These are phyloP conservation scores for Scytalidium sp. DNA, from an alignment of 2,329 filamentous ascomycete species.

Conservation along the genomic window DNA sequence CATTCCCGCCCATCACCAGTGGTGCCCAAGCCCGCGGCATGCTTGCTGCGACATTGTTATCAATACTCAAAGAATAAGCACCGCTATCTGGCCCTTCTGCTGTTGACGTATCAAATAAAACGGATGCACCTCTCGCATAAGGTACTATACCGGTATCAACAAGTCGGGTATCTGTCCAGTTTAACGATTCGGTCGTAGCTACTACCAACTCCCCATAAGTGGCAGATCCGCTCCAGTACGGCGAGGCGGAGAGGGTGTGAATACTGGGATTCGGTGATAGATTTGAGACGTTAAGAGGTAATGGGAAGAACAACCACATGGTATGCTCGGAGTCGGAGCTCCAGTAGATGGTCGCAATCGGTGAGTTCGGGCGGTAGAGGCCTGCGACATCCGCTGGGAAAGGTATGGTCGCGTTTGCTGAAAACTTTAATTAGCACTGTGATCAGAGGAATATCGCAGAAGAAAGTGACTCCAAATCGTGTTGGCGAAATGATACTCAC, in stretches of 20 bases:
- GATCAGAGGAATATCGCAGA: background rate
- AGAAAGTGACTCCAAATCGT: background rate
- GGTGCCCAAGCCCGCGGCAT: background rate
- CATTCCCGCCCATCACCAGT: background rate
- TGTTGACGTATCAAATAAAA: background rate
- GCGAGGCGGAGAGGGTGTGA: background rate
- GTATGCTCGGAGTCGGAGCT: background rate
- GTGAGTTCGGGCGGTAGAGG: constrained; percentile 4
- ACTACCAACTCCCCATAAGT: background rate
- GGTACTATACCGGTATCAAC: background rate
- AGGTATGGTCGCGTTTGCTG: background rate
- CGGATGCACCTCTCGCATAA: background rate
- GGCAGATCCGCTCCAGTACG: background rate
- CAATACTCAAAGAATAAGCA: background rate
- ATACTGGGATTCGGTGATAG: background rate
- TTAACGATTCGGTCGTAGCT: background rate
- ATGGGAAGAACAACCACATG: constrained; percentile 2
- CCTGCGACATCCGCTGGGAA: background rate
- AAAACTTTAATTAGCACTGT: background rate
- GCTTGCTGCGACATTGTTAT: background rate
- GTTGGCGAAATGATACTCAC: background rate
- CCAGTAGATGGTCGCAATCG: background rate
- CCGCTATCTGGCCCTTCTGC: background rate
- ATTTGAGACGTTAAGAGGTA: background rate
- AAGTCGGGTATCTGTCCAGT: background rate